A percentile compares a stretch with the other conserved stretches of the same genome.
These are phyloP conservation scores for Rhipidocladum racemiflorum DNA, from an alignment of 176 grass and related monocot genomes.

Conservation along the genomic window DNA sequence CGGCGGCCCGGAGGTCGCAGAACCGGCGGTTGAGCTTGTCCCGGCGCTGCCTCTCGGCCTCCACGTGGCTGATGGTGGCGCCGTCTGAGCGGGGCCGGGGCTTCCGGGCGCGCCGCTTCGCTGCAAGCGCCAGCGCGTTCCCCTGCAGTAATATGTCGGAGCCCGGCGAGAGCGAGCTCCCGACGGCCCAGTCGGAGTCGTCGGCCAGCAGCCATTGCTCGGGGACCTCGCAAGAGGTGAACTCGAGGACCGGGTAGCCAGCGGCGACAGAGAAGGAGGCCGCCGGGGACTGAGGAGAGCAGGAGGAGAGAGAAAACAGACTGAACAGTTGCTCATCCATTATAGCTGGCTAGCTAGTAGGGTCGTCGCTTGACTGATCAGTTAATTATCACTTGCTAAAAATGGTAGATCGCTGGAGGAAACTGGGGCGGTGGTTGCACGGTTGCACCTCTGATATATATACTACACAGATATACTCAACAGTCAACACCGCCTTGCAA, in stretches of 20 bases:
- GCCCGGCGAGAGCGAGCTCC: not conserved
- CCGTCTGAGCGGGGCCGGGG: not conserved
- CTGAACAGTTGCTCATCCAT: not conserved
- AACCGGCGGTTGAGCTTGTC: slow-evolving; percentile 56
- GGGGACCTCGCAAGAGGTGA: not conserved
- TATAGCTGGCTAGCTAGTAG: not conserved
- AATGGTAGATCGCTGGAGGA: not conserved
- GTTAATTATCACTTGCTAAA: not conserved
- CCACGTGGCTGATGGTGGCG: slow-evolving; percentile 31
- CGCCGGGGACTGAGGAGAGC: not conserved
- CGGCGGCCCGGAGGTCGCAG: slow-evolving; percentile 47
- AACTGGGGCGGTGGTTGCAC: not conserved
- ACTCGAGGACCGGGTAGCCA: not conserved
- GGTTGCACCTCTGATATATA: not conserved
- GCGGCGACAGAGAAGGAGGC: not conserved
- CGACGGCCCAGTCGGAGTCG: not conserved
- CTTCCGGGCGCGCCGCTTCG: slow-evolving; percentile 20
- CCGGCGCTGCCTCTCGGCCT: slow-evolving; percentile 55
- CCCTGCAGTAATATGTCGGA: not conserved
- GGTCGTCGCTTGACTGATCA: not conserved
- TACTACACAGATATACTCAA: too few relatives aligned
- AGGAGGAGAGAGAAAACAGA: not conserved
- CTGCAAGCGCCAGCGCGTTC: not conserved
- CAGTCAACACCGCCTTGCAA: not conserved
- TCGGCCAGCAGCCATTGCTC: not conserved